Base-by-base conservation (phyloP, 2,329 filamentous ascomycete species). In the Nemania abortiva region DNA sequence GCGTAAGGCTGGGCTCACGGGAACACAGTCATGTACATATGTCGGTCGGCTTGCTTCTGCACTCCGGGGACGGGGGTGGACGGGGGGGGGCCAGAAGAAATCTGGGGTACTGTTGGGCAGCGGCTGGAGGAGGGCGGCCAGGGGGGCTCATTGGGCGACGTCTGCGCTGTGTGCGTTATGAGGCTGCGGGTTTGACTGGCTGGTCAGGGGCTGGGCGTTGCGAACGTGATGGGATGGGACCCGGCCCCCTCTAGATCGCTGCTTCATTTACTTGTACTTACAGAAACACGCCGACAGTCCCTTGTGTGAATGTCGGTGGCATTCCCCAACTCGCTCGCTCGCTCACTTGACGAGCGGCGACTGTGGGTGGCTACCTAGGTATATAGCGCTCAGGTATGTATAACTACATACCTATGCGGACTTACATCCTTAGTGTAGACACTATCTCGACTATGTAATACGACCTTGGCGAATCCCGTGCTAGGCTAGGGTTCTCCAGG, bases 51-150 rank as follows among this genome's bases (percentile, higher is more conserved):
- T 65, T 56, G 56, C 52, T 47, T 47, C 65, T 71, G 55, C 63
- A 64, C 59, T 55, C 62, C 58, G 65, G 53, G 66, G 64, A 68
- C 54, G 10, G 59, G 55, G 37, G 50, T 47, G 20, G 55, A 15
- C 22, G 20, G 15, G 29, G 47, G 53, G 63, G 42, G 63, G 54
- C 11, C 15, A 55, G 31, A 37, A 59, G 45, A 59, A 72, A 67
- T 72, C 70, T 66, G 70, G 70, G 70, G 70, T 70, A 66, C 70
- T 66, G 69, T 69, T 42, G 65, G 60, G 29, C 22, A 56, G 37
- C 29, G 45, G 39, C 34, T 61, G 64, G 47, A 39, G 68, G 68
- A 66, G 70, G 67, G 63, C n/a, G 42, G 55, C 22, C 15, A 29
- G 22, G 34, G 9, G 22, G 52, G 31, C 37, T 49, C 45, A 69